Evolutionary conservation across 768 basidiomycete species (phyloP).

Genomic region (Phlegmacium glaucopus): DNA sequence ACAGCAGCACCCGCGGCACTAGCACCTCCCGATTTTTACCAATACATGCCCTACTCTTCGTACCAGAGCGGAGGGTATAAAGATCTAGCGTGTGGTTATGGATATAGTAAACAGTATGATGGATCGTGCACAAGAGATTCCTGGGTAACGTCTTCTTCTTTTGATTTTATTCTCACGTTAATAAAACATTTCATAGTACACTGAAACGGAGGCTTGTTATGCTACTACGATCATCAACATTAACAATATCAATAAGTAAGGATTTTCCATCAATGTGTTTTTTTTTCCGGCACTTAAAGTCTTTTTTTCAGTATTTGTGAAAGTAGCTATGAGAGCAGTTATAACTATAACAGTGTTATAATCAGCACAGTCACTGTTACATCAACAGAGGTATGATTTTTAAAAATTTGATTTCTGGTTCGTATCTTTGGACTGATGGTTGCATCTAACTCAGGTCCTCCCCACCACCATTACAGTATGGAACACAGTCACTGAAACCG

Average conservation of each 20-base stretch:
- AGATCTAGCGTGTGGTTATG: constrained; percentile 68
- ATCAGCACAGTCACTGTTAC: constrained; percentile 18
- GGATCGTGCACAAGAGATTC: constrained; percentile 51
- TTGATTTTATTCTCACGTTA: background rate
- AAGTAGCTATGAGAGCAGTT: constrained; percentile 11
- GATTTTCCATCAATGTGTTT: background rate
- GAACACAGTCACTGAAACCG: constrained; percentile 36
- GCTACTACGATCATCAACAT: constrained; percentile 59
- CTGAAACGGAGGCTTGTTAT: constrained; percentile 51
- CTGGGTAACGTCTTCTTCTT: constrained; percentile 43
- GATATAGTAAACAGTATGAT: constrained; percentile 52
- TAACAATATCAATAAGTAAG: constrained; percentile 19
- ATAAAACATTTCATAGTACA: constrained; percentile 32
- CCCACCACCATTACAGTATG: constrained; percentile 42
- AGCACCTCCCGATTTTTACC: constrained; percentile 37
- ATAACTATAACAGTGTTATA: constrained; percentile 7
- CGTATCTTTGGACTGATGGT: background rate
- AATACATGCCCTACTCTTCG: constrained; percentile 54
- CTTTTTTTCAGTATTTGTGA: constrained; percentile 13
- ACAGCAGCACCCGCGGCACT: constrained; percentile 27
- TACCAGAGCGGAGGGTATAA: constrained; percentile 64
- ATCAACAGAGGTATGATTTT: constrained; percentile 4
- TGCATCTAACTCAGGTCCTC: constrained; percentile 25
- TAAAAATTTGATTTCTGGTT: background rate
- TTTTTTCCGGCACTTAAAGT: background rate